Evolutionary conservation across 352 stramenopile species (phyloP).

Genomic region (Pythium brassicae): DNA sequence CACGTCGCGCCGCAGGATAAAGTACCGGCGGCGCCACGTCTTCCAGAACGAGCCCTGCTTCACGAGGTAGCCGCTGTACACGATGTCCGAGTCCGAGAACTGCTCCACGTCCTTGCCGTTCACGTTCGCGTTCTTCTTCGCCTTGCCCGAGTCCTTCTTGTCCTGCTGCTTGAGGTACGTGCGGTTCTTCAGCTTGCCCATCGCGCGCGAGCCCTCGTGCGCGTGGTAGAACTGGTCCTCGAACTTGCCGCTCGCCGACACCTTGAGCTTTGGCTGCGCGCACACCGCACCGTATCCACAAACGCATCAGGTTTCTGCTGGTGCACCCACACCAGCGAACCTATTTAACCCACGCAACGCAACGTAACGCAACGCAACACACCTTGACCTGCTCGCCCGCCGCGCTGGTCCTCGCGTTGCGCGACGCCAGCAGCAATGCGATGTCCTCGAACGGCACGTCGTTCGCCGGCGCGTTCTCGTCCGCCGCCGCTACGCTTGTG

Average conservation of each 20-base stretch:
- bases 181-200: conserved; percentile 78
- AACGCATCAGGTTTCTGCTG: background rate
- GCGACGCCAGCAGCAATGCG: conserved; percentile 9
- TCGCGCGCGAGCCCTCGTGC: conserved; percentile 70
- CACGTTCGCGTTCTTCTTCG: conserved; percentile 58
- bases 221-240: conserved; percentile 87
- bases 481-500: conserved; percentile 10
- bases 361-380: too few relatives aligned
- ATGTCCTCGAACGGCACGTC: conserved; percentile 21
- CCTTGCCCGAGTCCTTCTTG: conserved; percentile 17
- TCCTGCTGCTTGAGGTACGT: conserved; percentile 50
- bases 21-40: conserved; percentile 78
- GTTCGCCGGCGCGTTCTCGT: conserved; percentile 15
- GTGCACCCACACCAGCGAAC: background rate
- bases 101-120: conserved; percentile 78
- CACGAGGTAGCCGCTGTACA: conserved; percentile 71
- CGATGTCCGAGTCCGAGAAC: conserved; percentile 83
- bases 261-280: conserved; percentile 55
- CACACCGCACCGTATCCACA: too few relatives aligned
- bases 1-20: conserved; percentile 73
- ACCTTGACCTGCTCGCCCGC: conserved; percentile 18
- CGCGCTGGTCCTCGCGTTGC: background rate
- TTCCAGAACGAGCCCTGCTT: conserved; percentile 89
- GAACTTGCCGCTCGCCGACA: conserved; percentile 79
- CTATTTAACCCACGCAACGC: background rate